Base-by-base conservation (phyloP, 1,139 yeast genomes). In the Geotrichum phurueaensis region DNA sequence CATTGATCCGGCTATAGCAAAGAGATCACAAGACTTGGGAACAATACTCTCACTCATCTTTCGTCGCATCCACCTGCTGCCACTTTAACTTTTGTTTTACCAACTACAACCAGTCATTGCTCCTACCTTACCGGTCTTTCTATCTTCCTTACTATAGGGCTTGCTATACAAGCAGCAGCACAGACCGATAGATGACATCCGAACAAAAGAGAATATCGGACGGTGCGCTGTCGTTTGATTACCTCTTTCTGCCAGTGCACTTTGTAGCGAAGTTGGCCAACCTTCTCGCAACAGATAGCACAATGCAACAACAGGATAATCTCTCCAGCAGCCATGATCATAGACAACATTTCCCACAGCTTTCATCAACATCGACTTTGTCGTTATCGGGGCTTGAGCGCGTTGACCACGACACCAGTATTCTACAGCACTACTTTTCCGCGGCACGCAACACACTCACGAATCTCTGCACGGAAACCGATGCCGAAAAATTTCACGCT, bases 401-500 rank as follows among this genome's bases (percentile, higher is more conserved):
- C 31, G 56, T 58, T 3, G 58, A 54, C 29, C 39, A 23, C 20
- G 55, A 53, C 20, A 45, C 51, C 29, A 65, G 66, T 56, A 59
- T 62, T 27, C 64, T 68, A 15, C 60, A 68, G 31, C 47, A 51
- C 27, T 70, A 67, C 53, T 67, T 69, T 56, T 50, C 53, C 29
- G 65, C 65, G 18, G 68, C 68, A 6, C 55, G 65, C 50, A 39
- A 59, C 13, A 65, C 65, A 20, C 64, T 70, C 12, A 51, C 59
- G 12, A 68, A 66, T 20, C 61, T 69, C 2, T 68, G 66, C 47
- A 61, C 67, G 12, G 67, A 64, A 53, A 68, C 66, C 51, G 69
- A 66, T 57, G 68, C 79, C n/a, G 74, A 74, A 5, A 82, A 85
- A 85, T 73, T 81, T 49, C 75, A 70, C 56, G 84, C 81, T 61